Percentiles rank a stretch among this genome's conserved stretches.
These are phyloP conservation scores for Boletus sensibilis DNA, from an alignment of 768 basidiomycete species.

Conservation along the genomic window DNA sequence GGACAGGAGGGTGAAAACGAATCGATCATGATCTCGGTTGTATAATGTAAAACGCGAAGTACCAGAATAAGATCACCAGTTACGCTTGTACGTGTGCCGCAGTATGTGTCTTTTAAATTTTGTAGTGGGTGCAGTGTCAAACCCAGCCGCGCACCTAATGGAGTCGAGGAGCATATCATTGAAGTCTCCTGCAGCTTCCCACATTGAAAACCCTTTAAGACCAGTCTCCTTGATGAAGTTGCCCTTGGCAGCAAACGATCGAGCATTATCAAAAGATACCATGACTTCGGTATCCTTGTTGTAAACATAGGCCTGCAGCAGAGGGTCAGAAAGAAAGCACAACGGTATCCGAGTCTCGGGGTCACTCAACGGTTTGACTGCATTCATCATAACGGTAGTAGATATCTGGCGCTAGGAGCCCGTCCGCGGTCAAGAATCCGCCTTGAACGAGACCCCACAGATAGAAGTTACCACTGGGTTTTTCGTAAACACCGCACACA, in stretches of 20 bases:
- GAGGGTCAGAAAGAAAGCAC: neutral
- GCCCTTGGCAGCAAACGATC: conserved; percentile 60
- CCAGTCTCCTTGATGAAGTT: conserved; percentile 50
- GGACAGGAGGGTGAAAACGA: neutral
- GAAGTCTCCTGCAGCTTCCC: conserved; percentile 67
- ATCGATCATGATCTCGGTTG: neutral
- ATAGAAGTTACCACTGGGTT: conserved; percentile 52
- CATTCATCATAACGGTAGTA: conserved; percentile 56
- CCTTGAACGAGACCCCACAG: conserved; percentile 59
- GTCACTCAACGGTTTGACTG: conserved; percentile 62
- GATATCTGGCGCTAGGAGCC: conserved; percentile 41
- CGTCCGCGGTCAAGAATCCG: conserved; percentile 46
- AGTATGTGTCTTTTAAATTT: neutral
- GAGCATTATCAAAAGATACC: conserved; percentile 61
- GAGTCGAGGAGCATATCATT: conserved; percentile 59
- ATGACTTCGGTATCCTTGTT: conserved; percentile 49
- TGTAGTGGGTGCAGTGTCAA: neutral
- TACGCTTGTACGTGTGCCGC: neutral
- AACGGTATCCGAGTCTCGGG: neutral
- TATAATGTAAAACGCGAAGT: neutral
- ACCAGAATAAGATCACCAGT: neutral
- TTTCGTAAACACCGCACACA: conserved; percentile 49
- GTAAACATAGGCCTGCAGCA: conserved; percentile 62
- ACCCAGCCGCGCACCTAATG: conserved; percentile 31
- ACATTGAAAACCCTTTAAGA: conserved; percentile 63